Evolutionary conservation across 306 rosid species (phyloP).

Genomic region (Medicago ruthenica): DNA sequence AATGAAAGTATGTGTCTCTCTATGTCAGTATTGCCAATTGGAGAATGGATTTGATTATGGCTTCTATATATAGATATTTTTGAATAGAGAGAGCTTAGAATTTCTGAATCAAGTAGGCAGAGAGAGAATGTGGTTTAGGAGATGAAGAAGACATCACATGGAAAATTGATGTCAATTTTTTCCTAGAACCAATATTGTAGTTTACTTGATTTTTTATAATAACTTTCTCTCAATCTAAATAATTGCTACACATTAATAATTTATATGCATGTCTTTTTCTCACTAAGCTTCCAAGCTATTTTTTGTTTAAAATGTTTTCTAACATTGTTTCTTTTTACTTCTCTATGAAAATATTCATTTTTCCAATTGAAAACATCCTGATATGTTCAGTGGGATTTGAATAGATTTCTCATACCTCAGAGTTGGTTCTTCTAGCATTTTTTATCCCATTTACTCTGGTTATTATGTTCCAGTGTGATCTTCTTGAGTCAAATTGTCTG

Average conservation of each 20-base stretch:
- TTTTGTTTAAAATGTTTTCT: neutral
- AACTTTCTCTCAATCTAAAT: neutral
- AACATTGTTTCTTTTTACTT: neutral
- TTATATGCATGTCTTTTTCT: conserved; percentile 1
- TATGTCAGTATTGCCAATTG: neutral
- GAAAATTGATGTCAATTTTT: conserved; percentile 12
- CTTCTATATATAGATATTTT: neutral
- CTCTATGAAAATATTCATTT: too few species aligned
- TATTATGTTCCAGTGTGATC: conserved; percentile 2
- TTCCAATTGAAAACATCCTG: too few species aligned
- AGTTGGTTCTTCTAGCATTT: neutral
- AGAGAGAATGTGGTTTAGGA: too few species aligned
- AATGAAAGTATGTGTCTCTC: neutral
- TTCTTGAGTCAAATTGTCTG: neutral
- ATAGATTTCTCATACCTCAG: conserved; percentile 4
- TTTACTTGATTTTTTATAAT: neutral
- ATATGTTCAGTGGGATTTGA: conserved; percentile 5
- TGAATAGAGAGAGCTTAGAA: conserved; percentile 3
- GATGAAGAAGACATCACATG: conserved; percentile 4
- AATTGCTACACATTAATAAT: neutral
- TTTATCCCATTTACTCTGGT: too few species aligned
- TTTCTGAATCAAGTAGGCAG: conserved; percentile 11
- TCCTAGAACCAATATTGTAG: neutral
- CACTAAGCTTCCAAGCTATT: neutral
- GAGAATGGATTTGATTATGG: conserved; percentile 18